Evolutionary conservation across 169 alveolate species (phyloP), one percentile per base, ranked within the genome.

Genomic region (Plasmodium adleri): DNA sequence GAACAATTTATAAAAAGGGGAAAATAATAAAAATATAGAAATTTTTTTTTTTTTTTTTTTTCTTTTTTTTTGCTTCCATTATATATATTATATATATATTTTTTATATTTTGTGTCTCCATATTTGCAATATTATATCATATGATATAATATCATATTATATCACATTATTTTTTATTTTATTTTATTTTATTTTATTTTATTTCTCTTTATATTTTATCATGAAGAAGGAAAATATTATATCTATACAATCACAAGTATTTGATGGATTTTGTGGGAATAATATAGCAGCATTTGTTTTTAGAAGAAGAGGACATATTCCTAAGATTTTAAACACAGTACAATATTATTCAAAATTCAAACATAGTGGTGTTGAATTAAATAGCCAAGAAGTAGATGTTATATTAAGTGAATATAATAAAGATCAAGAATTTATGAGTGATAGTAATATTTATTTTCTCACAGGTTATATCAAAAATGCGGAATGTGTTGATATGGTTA

Each of bases 201-300:
- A 13, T 28, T 50, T 13, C 56, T 26, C 26, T 10, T 59, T 74
- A 43, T 68, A 45, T 28, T n/a, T 56, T n/a, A 52, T 39, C 47
- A 43, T 60, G 73, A 70, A 43, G 15, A 58, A 72, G 20, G 85
- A 83, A 56, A 45, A 83, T 26, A 83, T 83, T 15, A 62, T 83
- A 9, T 68, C 91, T 24, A 70, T 83, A 6, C 91, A 83, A 49
- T 83, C 91, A 4, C 91, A 83, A 68, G 91, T 83, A 0, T 60
- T 67, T 59, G 91, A 83, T 68, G 91, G 91, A n/a, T 83, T 83
- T 43, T 83, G 91, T 47, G 91, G 91, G 56, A 83, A 83, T 47
- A 83, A 59, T 60, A 39, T 83, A 26, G 91, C 86, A 68, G 56
- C 74, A 2, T 83, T 83, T 50, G 91, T 83, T 56, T 70, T 83